Percentiles rank a stretch among this genome's conserved stretches.
Conservation (phyloP, 331 rosid species). For the Spiraea crenata region DNA sequence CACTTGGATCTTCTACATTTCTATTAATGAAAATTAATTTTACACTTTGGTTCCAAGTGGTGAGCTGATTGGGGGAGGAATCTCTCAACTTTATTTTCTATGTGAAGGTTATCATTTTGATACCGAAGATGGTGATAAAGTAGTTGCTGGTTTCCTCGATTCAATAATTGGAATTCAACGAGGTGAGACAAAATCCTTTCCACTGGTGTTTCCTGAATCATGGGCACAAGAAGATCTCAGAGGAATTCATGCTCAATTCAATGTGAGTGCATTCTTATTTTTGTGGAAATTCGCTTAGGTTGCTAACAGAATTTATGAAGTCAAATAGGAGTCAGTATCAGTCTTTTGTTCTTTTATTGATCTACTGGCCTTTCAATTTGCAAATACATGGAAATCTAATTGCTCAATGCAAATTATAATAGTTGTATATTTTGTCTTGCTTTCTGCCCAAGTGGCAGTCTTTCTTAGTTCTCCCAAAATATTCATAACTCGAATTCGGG, state of each 20-base stretch:
- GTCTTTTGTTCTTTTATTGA: not conserved
- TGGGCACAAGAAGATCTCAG: constrained; percentile 84
- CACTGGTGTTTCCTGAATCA: constrained; percentile 82
- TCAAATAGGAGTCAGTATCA: not conserved
- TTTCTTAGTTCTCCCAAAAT: not conserved
- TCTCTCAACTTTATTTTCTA: constrained; percentile 31
- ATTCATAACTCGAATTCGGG: not conserved
- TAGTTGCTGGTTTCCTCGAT: constrained; percentile 82
- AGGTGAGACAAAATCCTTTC: constrained; percentile 85
- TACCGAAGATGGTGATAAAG: constrained; percentile 71
- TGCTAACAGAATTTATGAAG: not conserved
- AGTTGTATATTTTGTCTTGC: not conserved
- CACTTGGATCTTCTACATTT: constrained; percentile 22
- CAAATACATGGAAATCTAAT: not conserved
- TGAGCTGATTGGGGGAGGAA: constrained; percentile 11
- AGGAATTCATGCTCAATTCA: constrained; percentile 87
- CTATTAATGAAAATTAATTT: not conserved
- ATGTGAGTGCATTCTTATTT: constrained; percentile 49
- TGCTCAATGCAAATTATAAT: not conserved
- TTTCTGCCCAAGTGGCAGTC: not conserved
- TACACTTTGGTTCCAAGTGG: not conserved
- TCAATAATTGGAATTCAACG: constrained; percentile 60
- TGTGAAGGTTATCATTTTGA: constrained; percentile 77
- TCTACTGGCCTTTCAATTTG: not conserved
- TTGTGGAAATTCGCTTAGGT: not conserved